A percentile compares a stretch with the other conserved stretches of the same genome.
phyloP scores from a whole-genome alignment of 371 early-diverging fungal species.

The Synchytrium microbalum region DNA sequence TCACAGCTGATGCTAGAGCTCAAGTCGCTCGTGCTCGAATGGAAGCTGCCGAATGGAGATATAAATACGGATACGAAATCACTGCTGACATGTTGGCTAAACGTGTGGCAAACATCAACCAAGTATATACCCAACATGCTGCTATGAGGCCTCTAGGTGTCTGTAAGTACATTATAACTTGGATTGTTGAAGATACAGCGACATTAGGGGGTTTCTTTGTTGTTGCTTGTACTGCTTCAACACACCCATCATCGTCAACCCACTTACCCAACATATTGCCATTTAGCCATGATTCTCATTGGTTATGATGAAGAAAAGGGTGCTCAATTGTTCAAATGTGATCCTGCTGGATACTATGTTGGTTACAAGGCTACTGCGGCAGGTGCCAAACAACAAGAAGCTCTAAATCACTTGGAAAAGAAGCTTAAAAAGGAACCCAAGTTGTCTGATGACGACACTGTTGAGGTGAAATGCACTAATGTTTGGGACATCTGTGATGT shows the following conservation, averaged over 20 bases:
- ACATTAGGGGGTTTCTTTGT: neutral
- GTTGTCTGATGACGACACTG: constrained; percentile 74
- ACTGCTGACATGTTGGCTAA: constrained; percentile 94
- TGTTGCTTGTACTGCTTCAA: neutral
- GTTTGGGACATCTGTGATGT: too few species aligned
- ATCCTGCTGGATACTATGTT: constrained; percentile 96
- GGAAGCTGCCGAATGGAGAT: constrained; percentile 96
- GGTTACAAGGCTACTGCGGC: constrained; percentile 94
- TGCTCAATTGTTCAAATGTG: constrained; percentile 93
- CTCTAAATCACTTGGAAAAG: constrained; percentile 93
- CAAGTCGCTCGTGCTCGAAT: constrained; percentile 87
- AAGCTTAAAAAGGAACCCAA: constrained; percentile 85
- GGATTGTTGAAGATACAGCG: neutral
- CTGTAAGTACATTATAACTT: constrained; percentile 61
- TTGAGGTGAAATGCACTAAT: constrained; percentile 66
- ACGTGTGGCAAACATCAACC: constrained; percentile 94
- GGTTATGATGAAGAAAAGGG: constrained; percentile 93
- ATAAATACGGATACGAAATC: constrained; percentile 97
- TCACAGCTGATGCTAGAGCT: constrained; percentile 81
- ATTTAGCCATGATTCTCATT: constrained; percentile 86
- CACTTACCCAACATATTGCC: too few species aligned
- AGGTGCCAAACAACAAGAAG: constrained; percentile 97
- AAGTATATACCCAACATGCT: constrained; percentile 98
- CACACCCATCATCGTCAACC: neutral
- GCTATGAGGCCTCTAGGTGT: constrained; percentile 97